Base-by-base conservation (phyloP, 2,329 filamentous ascomycete species). In the Neocatenulostroma microsporum region DNA sequence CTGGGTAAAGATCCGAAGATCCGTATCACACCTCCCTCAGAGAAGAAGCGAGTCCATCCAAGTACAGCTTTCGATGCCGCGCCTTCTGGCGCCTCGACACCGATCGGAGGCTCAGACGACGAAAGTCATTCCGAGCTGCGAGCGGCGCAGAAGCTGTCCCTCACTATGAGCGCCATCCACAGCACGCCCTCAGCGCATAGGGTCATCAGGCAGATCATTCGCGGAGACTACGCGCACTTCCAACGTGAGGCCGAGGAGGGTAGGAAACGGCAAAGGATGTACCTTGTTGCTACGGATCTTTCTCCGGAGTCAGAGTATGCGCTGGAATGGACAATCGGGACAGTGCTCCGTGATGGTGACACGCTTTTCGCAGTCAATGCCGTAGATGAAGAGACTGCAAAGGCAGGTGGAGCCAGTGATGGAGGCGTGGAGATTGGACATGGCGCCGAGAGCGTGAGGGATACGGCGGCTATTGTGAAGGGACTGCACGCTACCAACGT, bases 291-390 rank as follows among this genome's bases (percentile, higher is more conserved):
- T 3, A 95, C 86, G 0, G 91, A 98, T 61, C 67, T 96, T 3
- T 95, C 88, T 49, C 84, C 91, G 24, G 91, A 98, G 64, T 89
- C 89, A 3, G 84, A 85, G 5, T 93, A 96, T 59, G 91, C 91
- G 1, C 70, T 98, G 21, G 91, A 98, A 60, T 98, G 91, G 91
- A 91, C 89, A 0, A 88, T 98, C 38, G 91, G 91, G 5, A 96
- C 89, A 0, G 87, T 96, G 5, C 70, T 98, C 20, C 77, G 91
- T 31, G 88, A 96, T 50, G 91, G 91, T 6, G 91, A 98, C 57
- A 96, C 89, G 0, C 71, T 98, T 23, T 79, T 95, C 44, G 87
- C 86, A 2, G 85, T 96, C 30, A 94, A 93, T 63, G 94, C 88
- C 39, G 81, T 94, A 15, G 87, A 95, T 48, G 89, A 96, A 58